phyloP scores from a whole-genome alignment of 352 stramenopile species.

The Pythium myriotylum region DNA sequence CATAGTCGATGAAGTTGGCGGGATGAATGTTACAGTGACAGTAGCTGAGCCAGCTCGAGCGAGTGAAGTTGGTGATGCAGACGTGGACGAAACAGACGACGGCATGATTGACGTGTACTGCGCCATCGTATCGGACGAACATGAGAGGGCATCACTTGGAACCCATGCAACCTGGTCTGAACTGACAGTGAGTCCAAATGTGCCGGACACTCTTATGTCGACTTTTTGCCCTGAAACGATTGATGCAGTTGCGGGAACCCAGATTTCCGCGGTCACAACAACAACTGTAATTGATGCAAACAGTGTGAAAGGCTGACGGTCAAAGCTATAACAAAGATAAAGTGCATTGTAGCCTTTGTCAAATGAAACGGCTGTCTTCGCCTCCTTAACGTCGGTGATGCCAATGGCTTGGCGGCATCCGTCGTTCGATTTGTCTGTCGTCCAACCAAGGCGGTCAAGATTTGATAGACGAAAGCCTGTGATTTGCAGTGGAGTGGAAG shows the following conservation, averaged over 20 bases:
- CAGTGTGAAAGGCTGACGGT: slow-evolving; percentile 54
- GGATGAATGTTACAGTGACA: slow-evolving; percentile 46
- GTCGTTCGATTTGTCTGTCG: slow-evolving; percentile 30
- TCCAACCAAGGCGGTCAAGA: slow-evolving; percentile 59
- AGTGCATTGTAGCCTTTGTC: slow-evolving; percentile 37
- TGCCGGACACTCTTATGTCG: slow-evolving; percentile 43
- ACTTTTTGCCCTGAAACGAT: slow-evolving; percentile 56
- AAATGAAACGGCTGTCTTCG: slow-evolving; percentile 37
- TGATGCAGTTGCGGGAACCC: slow-evolving; percentile 42
- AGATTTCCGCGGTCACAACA: slow-evolving; percentile 54
- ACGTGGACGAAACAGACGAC: slow-evolving; percentile 34
- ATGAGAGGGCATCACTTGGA: slow-evolving; percentile 43
- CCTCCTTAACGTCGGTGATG: slow-evolving; percentile 35
- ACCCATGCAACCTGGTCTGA: slow-evolving; percentile 65
- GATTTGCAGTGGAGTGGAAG: slow-evolving; percentile 48
- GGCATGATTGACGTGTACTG: slow-evolving; percentile 46
- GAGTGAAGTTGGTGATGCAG: slow-evolving; percentile 34
- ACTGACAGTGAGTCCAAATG: slow-evolving; percentile 65
- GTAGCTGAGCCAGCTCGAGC: slow-evolving; percentile 38
- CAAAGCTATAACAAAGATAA: slow-evolving; percentile 69
- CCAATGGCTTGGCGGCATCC: slow-evolving; percentile 39
- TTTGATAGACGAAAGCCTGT: slow-evolving; percentile 51
- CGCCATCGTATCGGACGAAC: slow-evolving; percentile 32
- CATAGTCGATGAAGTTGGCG: slow-evolving; percentile 20
- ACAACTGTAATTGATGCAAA: slow-evolving; percentile 39